phyloP scores from a whole-genome alignment of 2,329 filamentous ascomycete genomes.

The Penicillium frequentans region DNA sequence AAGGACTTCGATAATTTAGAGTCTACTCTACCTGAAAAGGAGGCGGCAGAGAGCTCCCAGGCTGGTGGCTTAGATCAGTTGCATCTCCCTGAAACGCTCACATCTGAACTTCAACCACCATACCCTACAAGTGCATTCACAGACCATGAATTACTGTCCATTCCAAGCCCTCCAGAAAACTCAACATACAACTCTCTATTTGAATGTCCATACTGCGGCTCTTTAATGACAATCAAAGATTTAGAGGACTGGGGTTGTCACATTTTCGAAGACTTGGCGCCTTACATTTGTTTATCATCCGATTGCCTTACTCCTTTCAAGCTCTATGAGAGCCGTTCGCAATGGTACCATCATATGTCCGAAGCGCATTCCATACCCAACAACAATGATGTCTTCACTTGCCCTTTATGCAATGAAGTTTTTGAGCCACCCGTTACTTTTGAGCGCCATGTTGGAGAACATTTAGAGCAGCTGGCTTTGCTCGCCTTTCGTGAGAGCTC shows the following conservation, averaged over 20 bases:
- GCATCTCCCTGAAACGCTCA: background rate
- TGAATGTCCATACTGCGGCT: slow-evolving; percentile 45
- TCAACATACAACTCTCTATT: slow-evolving; percentile 25
- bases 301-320: slow-evolving; percentile 24
- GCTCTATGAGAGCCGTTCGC: slow-evolving; percentile 19
- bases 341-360: slow-evolving; percentile 13
- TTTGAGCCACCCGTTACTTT: background rate
- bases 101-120: background rate
- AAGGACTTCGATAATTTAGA: slow-evolving; percentile 20
- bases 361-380: background rate
- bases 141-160: background rate
- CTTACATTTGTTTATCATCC: slow-evolving; percentile 37
- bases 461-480: slow-evolving; percentile 1
- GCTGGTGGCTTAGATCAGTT: slow-evolving; percentile 4
- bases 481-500: background rate
- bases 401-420: background rate
- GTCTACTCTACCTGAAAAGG: background rate
- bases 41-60: background rate
- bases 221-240: slow-evolving; percentile 30
- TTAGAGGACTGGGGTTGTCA: slow-evolving; percentile 39
- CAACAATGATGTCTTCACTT: background rate
- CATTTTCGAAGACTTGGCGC: slow-evolving; percentile 40
- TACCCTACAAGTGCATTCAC: too few species aligned
- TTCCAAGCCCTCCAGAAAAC: slow-evolving; percentile 28
- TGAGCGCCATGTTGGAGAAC: slow-evolving; percentile 2